Evolutionary conservation across 768 basidiomycete species (phyloP).

Genomic region (Mycena floridula): DNA sequence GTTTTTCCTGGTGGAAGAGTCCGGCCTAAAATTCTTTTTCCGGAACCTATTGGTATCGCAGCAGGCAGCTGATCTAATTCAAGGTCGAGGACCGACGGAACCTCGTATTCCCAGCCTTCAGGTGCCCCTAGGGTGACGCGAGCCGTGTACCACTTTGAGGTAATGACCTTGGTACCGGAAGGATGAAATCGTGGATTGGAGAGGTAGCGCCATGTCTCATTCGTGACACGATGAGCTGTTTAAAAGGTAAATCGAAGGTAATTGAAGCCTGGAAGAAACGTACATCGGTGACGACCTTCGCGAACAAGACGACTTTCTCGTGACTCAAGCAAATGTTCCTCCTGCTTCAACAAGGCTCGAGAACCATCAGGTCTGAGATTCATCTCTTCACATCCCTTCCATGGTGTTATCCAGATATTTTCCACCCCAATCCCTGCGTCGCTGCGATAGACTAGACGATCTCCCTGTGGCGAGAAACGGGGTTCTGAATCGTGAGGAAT

Average conservation of each 20-base stretch:
- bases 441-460: slow-evolving; percentile 58
- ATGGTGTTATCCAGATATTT: slow-evolving; percentile 67
- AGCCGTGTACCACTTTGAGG: slow-evolving; percentile 75
- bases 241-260: background rate
- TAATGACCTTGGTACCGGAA: slow-evolving; percentile 50
- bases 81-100: slow-evolving; percentile 34
- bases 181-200: slow-evolving; percentile 69
- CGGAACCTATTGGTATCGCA: slow-evolving; percentile 35
- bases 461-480: slow-evolving; percentile 63
- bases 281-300: slow-evolving; percentile 3
- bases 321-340: slow-evolving; percentile 24
- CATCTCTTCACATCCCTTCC: slow-evolving; percentile 59
- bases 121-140: slow-evolving; percentile 59
- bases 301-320: slow-evolving; percentile 3
- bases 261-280: background rate
- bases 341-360: background rate
- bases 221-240: slow-evolving; percentile 38
- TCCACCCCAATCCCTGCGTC: slow-evolving; percentile 69
- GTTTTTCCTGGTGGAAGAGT: slow-evolving; percentile 58
- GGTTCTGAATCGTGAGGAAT: slow-evolving; percentile 69
- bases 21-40: slow-evolving; percentile 48
- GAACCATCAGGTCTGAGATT: slow-evolving; percentile 29
- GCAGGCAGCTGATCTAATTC: slow-evolving; percentile 8
- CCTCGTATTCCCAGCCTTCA: slow-evolving; percentile 64
- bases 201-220: slow-evolving; percentile 70